These are phyloP conservation scores for Prinsepia uniflora DNA, from an alignment of 306 rosid genomes.

Conservation along the genomic window DNA sequence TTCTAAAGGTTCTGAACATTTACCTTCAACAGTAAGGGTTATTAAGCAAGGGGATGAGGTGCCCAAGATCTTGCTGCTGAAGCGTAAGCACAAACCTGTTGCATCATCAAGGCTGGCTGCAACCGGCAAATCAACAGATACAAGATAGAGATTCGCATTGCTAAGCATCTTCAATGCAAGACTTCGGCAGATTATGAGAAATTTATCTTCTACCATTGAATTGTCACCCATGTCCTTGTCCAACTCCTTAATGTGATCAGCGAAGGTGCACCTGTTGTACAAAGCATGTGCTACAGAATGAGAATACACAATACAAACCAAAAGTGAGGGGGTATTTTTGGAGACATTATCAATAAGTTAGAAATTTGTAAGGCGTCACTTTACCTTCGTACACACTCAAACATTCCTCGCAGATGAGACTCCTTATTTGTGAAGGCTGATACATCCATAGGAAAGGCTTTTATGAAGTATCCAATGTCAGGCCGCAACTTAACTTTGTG, in stretches of 20 bases:
- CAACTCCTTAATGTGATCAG: constrained; percentile 64
- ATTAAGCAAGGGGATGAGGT: constrained; percentile 72
- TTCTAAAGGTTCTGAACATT: constrained; percentile 71
- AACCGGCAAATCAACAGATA: constrained; percentile 81
- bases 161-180: constrained; percentile 75
- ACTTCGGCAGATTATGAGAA: constrained; percentile 70
- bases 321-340: not conserved
- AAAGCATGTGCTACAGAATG: constrained; percentile 28
- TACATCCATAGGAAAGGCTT: constrained; percentile 56
- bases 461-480: constrained; percentile 85
- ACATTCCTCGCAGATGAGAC: constrained; percentile 89
- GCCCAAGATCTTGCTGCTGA: constrained; percentile 77
- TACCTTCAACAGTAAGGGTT: constrained; percentile 70
- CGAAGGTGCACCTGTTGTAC: constrained; percentile 65
- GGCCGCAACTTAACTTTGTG: constrained; percentile 75
- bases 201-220: constrained; percentile 53
- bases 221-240: constrained; percentile 41
- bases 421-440: constrained; percentile 63
- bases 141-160: constrained; percentile 74
- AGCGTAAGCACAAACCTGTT: constrained; percentile 83
- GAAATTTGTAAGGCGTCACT: constrained; percentile 12
- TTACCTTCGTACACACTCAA: constrained; percentile 86
- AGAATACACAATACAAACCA: constrained; percentile 15
- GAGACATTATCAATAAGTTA: not conserved
- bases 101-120: constrained; percentile 72